Percentiles rank a stretch among this genome's conserved stretches.
Conservation (phyloP, 345 rosid genomes). For the Aquilaria yunnanensis region DNA sequence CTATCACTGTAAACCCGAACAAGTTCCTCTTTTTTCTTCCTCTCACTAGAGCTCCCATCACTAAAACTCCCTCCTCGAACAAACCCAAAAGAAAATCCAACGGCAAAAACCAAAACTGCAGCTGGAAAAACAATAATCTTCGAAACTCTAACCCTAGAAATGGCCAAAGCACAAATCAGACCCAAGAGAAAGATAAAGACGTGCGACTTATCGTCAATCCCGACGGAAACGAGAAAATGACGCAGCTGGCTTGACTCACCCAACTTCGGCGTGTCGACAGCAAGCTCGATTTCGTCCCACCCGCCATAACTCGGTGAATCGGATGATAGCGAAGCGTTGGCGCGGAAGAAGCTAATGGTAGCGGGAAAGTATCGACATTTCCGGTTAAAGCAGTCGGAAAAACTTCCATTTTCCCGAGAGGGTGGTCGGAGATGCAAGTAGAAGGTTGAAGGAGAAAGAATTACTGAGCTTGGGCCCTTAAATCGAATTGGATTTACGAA, state of each 20-base stretch:
- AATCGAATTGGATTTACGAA: slow-evolving; percentile 13
- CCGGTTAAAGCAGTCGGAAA: slow-evolving; percentile 6
- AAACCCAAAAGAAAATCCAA: slow-evolving; percentile 54
- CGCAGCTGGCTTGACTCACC: slow-evolving; percentile 41
- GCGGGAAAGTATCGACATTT: slow-evolving; percentile 9
- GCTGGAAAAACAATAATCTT: slow-evolving; percentile 49
- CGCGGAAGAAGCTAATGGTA: slow-evolving; percentile 5
- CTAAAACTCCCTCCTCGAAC: slow-evolving; percentile 35
- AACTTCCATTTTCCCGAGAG: slow-evolving; percentile 13
- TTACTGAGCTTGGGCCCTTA: slow-evolving; percentile 6
- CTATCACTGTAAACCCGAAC: slow-evolving; percentile 30
- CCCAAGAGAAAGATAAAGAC: slow-evolving; percentile 43
- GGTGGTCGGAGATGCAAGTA: slow-evolving; percentile 25
- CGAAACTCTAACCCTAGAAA: slow-evolving; percentile 51
- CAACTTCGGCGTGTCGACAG: slow-evolving; percentile 19
- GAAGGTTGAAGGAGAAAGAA: slow-evolving; percentile 16
- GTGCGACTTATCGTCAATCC: slow-evolving; percentile 41
- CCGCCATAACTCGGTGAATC: slow-evolving; percentile 35
- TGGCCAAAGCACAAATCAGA: slow-evolving; percentile 42
- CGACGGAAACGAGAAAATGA: slow-evolving; percentile 37
- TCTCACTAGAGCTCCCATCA: slow-evolving; percentile 25
- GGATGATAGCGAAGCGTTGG: slow-evolving; percentile 14
- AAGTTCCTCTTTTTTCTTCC: slow-evolving; percentile 33
- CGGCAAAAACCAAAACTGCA: slow-evolving; percentile 41
- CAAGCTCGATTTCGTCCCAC: slow-evolving; percentile 42